phyloP scores from a whole-genome alignment of 2,329 filamentous ascomycete species.

The Aspergillus ruber region DNA sequence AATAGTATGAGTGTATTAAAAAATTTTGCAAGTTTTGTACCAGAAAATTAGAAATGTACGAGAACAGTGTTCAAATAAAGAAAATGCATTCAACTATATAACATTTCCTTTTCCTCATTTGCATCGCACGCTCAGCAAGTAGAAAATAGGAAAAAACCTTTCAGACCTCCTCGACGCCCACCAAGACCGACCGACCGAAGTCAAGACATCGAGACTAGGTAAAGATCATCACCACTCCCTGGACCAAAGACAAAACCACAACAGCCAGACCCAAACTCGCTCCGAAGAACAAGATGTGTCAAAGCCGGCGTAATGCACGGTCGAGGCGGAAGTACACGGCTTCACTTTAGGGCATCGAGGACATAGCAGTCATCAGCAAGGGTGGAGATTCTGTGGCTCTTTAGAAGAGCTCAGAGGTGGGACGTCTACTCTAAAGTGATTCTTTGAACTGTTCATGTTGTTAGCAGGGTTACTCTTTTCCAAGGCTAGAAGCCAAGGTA shows the following conservation, averaged over 20 bases:
- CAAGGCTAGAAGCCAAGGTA: slow-evolving; percentile 10
- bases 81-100: neutral
- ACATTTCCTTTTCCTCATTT: neutral
- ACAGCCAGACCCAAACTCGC: slow-evolving; percentile 29
- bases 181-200: slow-evolving; percentile 70
- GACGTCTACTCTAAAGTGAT: slow-evolving; percentile 98
- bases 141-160: slow-evolving; percentile 51
- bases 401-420: slow-evolving; percentile 85
- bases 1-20: too few species aligned
- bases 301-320: slow-evolving; percentile 8
- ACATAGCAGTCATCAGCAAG: slow-evolving; percentile 85
- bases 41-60: too few species aligned
- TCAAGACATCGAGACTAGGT: slow-evolving; percentile 62
- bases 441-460: slow-evolving; percentile 51
- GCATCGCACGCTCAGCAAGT: neutral
- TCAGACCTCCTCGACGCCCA: slow-evolving; percentile 89
- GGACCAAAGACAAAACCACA: slow-evolving; percentile 48
- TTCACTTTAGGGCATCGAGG: slow-evolving; percentile 89
- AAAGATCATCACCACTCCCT: slow-evolving; percentile 95
- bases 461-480: slow-evolving; percentile 12
- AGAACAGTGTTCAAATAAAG: neutral
- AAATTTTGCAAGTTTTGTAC: neutral
- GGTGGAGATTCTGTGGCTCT: slow-evolving; percentile 87
- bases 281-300: slow-evolving; percentile 15
- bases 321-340: slow-evolving; percentile 49